Conservation (phyloP, 1,284 basidiomycete species). For the Cutaneotrichosporon curvatum region DNA sequence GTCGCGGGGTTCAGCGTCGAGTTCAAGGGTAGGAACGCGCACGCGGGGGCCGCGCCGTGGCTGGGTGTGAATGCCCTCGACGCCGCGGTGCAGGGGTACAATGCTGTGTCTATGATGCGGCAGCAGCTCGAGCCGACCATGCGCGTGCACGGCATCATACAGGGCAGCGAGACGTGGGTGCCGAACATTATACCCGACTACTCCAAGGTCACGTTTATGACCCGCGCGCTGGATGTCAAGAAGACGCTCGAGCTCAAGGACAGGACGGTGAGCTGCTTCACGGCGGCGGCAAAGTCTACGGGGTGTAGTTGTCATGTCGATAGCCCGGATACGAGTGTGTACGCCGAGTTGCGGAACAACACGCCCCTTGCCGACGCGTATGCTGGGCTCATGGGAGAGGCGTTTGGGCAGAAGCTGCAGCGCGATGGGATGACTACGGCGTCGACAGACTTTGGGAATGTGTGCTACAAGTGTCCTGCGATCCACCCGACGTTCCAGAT, state of each 20-base stretch:
- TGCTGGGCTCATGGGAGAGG: constrained; percentile 22
- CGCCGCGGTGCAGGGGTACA: constrained; percentile 47
- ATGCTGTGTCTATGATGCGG: constrained; percentile 45
- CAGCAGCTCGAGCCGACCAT: constrained; percentile 44
- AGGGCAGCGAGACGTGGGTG: constrained; percentile 38
- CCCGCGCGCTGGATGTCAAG: constrained; percentile 33
- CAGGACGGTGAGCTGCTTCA: constrained; percentile 24
- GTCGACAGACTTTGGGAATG: constrained; percentile 28
- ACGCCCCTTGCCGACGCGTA: constrained; percentile 19
- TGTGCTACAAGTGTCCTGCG: constrained; percentile 21
- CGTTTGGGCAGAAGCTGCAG: constrained; percentile 19
- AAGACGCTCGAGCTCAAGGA: constrained; percentile 20
- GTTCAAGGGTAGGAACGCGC: constrained; percentile 26
- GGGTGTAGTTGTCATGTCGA: constrained; percentile 20
- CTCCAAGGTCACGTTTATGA: constrained; percentile 29
- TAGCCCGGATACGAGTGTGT: constrained; percentile 20
- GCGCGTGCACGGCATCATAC: constrained; percentile 46
- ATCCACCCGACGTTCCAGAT: constrained; percentile 20
- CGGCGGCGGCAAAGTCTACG: constrained; percentile 21
- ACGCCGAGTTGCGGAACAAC: constrained; percentile 30
- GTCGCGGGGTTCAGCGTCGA: constrained; percentile 25
- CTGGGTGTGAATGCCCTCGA: constrained; percentile 50
- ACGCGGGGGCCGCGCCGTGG: constrained; percentile 42
- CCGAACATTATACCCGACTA: constrained; percentile 41
- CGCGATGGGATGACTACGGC: constrained; percentile 24